These are phyloP conservation scores for Curvularia spicifera DNA, from an alignment of 2,329 filamentous ascomycete genomes.

Conservation along the genomic window DNA sequence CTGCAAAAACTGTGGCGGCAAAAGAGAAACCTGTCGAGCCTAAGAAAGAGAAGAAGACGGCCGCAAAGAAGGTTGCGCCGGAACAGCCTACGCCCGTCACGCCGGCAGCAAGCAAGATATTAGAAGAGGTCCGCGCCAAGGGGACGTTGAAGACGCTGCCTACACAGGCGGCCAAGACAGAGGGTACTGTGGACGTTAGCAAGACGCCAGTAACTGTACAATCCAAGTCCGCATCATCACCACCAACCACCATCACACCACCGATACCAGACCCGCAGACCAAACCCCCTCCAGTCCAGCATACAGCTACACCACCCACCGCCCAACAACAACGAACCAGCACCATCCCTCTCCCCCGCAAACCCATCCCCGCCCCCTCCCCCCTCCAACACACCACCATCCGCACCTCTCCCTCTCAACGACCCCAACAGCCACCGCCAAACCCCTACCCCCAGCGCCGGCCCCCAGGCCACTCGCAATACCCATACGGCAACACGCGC, in stretches of 20 bases:
- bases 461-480: not conserved
- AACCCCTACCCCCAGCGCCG: not conserved
- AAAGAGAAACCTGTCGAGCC: slow-evolving; percentile 23
- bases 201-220: slow-evolving; percentile 5
- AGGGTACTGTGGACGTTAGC: not conserved
- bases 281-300: not conserved
- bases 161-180: not conserved
- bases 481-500: slow-evolving; percentile 6
- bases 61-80: slow-evolving; percentile 21
- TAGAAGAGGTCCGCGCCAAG: slow-evolving; percentile 37
- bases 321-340: slow-evolving; percentile 17
- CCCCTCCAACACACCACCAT: slow-evolving; percentile 5
- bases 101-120: slow-evolving; percentile 39
- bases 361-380: slow-evolving; percentile 24
- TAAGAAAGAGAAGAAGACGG: slow-evolving; percentile 23
- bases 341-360: slow-evolving; percentile 36
- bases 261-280: not conserved
- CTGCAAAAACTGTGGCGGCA: slow-evolving; percentile 27
- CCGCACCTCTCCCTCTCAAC: slow-evolving; percentile 3
- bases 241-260: not conserved
- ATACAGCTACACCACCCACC: not conserved
- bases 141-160: slow-evolving; percentile 25
- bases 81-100: slow-evolving; percentile 35
- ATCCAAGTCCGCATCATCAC: slow-evolving; percentile 16
- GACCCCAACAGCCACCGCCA: slow-evolving; percentile 15